Conservation (phyloP, 345 rosid species). For the Moricandia arvensis region DNA sequence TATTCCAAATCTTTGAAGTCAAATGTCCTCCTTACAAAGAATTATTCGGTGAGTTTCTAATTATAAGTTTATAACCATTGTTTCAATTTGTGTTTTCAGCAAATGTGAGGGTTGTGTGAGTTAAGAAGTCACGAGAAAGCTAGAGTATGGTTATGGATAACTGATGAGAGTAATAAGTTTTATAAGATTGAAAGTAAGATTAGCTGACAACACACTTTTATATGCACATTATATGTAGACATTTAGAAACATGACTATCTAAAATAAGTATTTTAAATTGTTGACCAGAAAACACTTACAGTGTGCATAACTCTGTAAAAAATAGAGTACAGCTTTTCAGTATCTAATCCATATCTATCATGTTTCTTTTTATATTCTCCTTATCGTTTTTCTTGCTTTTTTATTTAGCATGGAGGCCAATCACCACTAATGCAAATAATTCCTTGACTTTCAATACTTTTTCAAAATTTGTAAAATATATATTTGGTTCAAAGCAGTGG, state of each 20-base stretch:
- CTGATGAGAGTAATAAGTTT: too few species aligned
- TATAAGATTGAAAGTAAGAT: too few species aligned
- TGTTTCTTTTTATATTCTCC: slow-evolving; percentile 23
- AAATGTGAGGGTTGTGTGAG: too few species aligned
- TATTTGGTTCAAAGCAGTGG: slow-evolving; percentile 29
- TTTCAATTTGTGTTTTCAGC: not conserved
- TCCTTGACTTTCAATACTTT: slow-evolving; percentile 27
- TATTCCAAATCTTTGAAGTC: not conserved
- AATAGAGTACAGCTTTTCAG: not conserved
- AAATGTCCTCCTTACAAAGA: not conserved
- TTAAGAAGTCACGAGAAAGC: too few species aligned
- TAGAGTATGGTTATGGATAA: too few species aligned
- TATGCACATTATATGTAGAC: too few species aligned
- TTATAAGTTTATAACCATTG: not conserved
- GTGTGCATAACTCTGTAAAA: slow-evolving; percentile 2
- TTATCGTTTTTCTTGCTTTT: slow-evolving; percentile 19
- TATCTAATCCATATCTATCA: slow-evolving; percentile 9
- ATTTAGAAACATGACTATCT: too few species aligned
- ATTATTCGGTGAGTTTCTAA: not conserved
- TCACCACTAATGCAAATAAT: slow-evolving; percentile 24
- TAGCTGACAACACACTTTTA: too few species aligned
- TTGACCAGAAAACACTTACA: not conserved
- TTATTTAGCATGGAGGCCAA: slow-evolving; percentile 35
- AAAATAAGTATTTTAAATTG: not conserved
- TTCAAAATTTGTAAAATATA: slow-evolving; percentile 15